Base-by-base conservation (phyloP, 441 rosid genomes). In the Adansonia rubrostipa region DNA sequence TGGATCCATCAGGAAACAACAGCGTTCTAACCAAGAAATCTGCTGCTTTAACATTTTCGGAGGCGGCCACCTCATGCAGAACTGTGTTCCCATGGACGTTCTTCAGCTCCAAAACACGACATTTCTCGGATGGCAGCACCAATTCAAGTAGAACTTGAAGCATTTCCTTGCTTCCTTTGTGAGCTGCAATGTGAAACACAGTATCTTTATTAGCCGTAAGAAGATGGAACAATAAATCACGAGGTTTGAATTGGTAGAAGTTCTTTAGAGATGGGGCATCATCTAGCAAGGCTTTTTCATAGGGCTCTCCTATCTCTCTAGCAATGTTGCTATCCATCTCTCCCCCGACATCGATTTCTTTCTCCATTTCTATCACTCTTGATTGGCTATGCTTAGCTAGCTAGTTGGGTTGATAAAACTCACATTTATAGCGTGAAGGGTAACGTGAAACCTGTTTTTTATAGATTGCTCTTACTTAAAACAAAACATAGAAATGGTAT, bases 61-160 rank as follows among this genome's bases (percentile, higher is more conserved):
- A 36, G 9, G 73, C 3, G 48, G 82, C 88, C 4, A 77, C 83
- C 67, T 83, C 84, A 5, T 83, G 88, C 10, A 85, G 86, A 0
- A 73, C 15, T 3, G 83, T 81, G 79, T 85, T 81, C 2, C 84
- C 84, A 0, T 66, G 5, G 0, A 14, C 22, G 17, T 85, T 70
- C 51, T 66, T 57, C 50, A 19, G 28, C 53, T 15, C 33, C 54
- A 82, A n/a, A 5, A 66, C 19, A 7, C 73, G 66, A 0, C 2
- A 56, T 5, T 17, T 64, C 42, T 13, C 40, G 0, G 45, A 1
- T 0, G 0, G 45, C 0, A 67, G 77, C 57, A 72, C 65, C 48
- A 51, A 53, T 73, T 51, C 3, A 14, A 73, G 14, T 6, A 78
- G 56, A 6, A 5, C 56, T 22, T 10, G 33, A 2, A 82, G 50